Conservation (phyloP, 495 filamentous ascomycete species). For the Lepidopterella palustris region DNA sequence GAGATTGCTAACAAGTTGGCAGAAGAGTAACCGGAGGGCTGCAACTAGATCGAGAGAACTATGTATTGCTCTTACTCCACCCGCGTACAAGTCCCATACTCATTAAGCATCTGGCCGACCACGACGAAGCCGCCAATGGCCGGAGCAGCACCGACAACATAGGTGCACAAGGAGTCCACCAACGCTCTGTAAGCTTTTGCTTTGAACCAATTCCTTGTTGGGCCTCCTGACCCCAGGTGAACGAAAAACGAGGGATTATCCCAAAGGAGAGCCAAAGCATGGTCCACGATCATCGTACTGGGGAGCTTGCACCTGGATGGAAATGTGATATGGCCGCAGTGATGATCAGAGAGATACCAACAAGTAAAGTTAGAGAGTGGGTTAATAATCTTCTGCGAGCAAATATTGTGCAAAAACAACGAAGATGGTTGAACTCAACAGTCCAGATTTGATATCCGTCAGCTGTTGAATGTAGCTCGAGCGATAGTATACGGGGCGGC, state of each 20-base stretch:
- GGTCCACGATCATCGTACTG: neutral
- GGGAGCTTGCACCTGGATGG: neutral
- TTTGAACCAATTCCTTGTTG: neutral
- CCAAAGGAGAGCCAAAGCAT: constrained; percentile 14
- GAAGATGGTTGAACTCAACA: neutral
- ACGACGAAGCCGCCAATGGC: constrained; percentile 16
- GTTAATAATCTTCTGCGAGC: neutral
- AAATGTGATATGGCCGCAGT: constrained; percentile 11
- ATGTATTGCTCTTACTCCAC: neutral
- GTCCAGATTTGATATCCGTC: neutral
- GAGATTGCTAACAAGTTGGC: no score
- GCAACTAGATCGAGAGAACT: no score
- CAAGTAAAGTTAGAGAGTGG: constrained; percentile 5
- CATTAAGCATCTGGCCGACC: constrained; percentile 17
- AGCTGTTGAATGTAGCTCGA: neutral
- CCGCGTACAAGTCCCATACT: constrained; percentile 18
- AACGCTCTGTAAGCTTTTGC: neutral
- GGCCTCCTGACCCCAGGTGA: constrained; percentile 3
- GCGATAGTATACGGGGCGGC: neutral
- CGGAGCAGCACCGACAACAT: constrained; percentile 4
- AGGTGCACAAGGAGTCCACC: neutral
- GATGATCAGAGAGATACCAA: constrained; percentile 9
- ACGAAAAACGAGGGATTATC: constrained; percentile 9
- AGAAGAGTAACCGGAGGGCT: no score
- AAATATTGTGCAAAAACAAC: neutral